Base-by-base conservation (phyloP, 352 stramenopile species). In the Globisporangium rhizosaccharum region DNA sequence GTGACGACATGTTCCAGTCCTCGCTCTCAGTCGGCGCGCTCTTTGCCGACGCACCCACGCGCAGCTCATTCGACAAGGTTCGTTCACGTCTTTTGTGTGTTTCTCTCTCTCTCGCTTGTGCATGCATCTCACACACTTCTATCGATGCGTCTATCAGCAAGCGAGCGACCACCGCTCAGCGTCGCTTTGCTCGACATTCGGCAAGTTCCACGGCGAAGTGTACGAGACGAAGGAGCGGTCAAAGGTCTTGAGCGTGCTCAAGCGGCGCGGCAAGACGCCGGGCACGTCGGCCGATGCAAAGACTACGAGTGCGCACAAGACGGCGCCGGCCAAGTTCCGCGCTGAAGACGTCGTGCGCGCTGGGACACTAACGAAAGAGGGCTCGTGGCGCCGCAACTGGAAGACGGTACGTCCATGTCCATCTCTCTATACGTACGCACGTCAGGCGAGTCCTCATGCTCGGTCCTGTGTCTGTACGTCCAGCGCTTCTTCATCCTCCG, bases 301-400 rank as follows among this genome's bases (percentile, higher is more conserved):
- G 17, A 53, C 36, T 12, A 6, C 33, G 33, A 12, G 6, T 12
- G 33, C 6, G n/a, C 52, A 61, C 39, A 67, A 66, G 45, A 61
- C 72, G 11, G 67, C 68, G 1, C 72, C 71, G 6, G 54, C 78
- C 25, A 90, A 83, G 30, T 90, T 90, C 61, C 88, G 78, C 17
- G 75, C 79, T n/a, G 75, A 88, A 52, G 81, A 87, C 53, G 73
- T 90, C 11, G 49, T 90, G 15, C 75, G 77, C 15, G 69, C 72
- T 10, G 82, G 82, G 25, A 82, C 70, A 26, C 63, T 91, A 9
- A 87, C 74, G 10, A 94, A 94, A 51, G 80, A 91, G 55, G 85
- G 85, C 17, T 92, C 82, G 17, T 94, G 85, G 85, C 73, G 85
- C 6, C 82, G 83, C 61, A 94, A 94, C 68, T 94, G 85, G 85